Base-by-base conservation (phyloP, 192 early-diverging fungal genomes). In the Coemansia sp. region DNA sequence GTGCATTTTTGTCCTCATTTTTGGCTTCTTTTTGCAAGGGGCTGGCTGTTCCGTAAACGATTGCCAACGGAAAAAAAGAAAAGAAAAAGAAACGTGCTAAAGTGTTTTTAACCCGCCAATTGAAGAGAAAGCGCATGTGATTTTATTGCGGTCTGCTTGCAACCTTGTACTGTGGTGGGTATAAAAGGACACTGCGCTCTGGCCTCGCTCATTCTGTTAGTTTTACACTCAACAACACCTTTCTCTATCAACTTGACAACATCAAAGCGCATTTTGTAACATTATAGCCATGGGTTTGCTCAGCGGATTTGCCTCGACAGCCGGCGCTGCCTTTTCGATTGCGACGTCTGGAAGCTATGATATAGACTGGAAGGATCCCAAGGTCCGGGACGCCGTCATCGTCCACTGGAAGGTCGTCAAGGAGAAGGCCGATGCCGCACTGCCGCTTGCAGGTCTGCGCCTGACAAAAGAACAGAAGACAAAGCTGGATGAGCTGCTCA, bases 391-490 rank as follows among this genome's bases (percentile, higher is more conserved):
- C n/a, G 72, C 72, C 0, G 66, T 54, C 1, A 48, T 60, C 24
- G 25, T 49, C 2, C 72, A 75, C 45, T 75, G 72, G 72, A 33
- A 54, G 4, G 58, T 40, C 23, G 66, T 75, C 54, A 75, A 64
- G 54, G 51, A 64, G 53, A 68, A 68, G 48, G 65, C 72, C 21
- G 66, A 75, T 44, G 58, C 58, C 0, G 72, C 72, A 12, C 48
- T 75, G 40, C 66, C 66, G 6, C 49, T 75, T n/a, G 72, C 72
- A 1, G 54, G 62, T 2, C 33, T 75, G 66, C 66, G 72, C 2
- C 57, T 75, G 62, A 65, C 72, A 4, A 21, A 32, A 11, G 72
- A 69, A 62, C 72, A 75, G 44, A 75, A 75, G 45, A 23, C 28
- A 2, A 28, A 44, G 29, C 55, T 75, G 14, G 66, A 69, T 29